Evolutionary conservation across 2,329 filamentous ascomycete genomes (phyloP).

Genomic region (Aspergillus tamarii): DNA sequence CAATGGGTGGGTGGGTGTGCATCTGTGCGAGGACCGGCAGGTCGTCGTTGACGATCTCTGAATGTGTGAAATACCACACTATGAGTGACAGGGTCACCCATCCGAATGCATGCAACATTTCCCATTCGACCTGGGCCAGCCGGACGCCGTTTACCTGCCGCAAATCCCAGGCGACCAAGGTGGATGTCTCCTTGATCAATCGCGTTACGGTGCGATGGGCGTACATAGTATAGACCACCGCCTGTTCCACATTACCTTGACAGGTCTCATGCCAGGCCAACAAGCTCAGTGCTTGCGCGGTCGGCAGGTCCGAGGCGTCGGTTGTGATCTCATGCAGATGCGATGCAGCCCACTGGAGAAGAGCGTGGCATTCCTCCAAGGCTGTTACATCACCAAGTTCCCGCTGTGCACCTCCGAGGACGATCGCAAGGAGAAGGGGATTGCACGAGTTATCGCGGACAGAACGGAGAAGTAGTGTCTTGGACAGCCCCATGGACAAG

Average conservation of each 20-base stretch:
- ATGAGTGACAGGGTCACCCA: conserved; percentile 7
- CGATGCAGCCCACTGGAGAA: not conserved
- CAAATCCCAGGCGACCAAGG: not conserved
- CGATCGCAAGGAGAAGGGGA: conserved; percentile 5
- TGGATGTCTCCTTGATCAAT: not conserved
- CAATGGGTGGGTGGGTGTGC: conserved; percentile 1
- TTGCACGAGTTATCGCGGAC: not conserved
- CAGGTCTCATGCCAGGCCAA: conserved; percentile 9
- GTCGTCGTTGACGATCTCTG: not conserved
- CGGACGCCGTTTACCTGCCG: conserved; percentile 5
- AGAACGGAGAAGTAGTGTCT: conserved; percentile 8
- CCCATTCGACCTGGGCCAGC: not conserved
- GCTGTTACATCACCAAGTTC: too few relatives aligned
- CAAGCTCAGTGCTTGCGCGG: conserved; percentile 1
- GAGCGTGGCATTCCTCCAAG: too few relatives aligned
- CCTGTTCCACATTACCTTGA: conserved; percentile 2
- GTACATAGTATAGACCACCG: conserved; percentile 8
- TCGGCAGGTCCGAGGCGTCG: conserved; percentile 2
- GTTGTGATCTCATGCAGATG: not conserved
- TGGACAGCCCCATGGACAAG: conserved; percentile 6
- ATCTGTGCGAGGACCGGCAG: conserved; percentile 1
- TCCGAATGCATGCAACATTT: conserved; percentile 6
- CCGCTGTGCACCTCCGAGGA: conserved; percentile 7
- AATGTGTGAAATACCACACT: conserved; percentile 8
- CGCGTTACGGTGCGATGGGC: not conserved